Base-by-base conservation (phyloP, 345 rosid genomes). In the Gynandropsis gynandra region DNA sequence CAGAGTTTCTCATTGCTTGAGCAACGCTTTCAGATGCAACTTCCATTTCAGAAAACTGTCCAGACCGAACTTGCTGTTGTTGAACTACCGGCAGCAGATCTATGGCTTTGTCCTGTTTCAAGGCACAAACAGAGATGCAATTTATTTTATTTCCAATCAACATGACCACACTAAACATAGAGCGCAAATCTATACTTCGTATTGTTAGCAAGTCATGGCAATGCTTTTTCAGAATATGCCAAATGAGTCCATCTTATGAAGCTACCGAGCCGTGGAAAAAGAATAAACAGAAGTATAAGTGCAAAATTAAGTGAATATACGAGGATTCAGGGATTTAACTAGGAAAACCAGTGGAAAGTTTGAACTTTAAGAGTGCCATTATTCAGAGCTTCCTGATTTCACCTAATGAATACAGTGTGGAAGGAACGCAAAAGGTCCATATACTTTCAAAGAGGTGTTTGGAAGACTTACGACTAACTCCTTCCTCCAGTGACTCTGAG, bases 401-500 rank as follows among this genome's bases (percentile, higher is more conserved):
- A 34, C 60, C 18, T 36, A 24, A n/a, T 24, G n/a, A 35, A 38
- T 37, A 39, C 36, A 53, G 37, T 19, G 16, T 16, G 68, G 37
- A 55, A 34, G 24, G 46, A 42, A 24, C 2, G 5, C 2, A 5
- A 6, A 8, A 20, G 52, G 13, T 42, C 32, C 34, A 40, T 33
- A 24, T 45, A 50, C 41, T 38, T 54, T 20, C 29, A 24, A 15
- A 56, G 55, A 44, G 54, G 58, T 49, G 40, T 27, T 49, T 8
- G 57, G 55, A 72, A 39, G 54, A 74, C 94, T 82, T 81, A 93
- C 99, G 52, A 81, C 76, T 62, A 93, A 68, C 68, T 55, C 59
- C 53, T 64, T 62, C 62, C 95, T 88, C 90, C 83, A 78, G n/a
- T 70, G 74, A 69, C 82, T 72, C 52, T 73, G 82, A 15, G 85